phyloP scores from a whole-genome alignment of 2,329 filamentous ascomycete species.

The Alternaria infectoria region DNA sequence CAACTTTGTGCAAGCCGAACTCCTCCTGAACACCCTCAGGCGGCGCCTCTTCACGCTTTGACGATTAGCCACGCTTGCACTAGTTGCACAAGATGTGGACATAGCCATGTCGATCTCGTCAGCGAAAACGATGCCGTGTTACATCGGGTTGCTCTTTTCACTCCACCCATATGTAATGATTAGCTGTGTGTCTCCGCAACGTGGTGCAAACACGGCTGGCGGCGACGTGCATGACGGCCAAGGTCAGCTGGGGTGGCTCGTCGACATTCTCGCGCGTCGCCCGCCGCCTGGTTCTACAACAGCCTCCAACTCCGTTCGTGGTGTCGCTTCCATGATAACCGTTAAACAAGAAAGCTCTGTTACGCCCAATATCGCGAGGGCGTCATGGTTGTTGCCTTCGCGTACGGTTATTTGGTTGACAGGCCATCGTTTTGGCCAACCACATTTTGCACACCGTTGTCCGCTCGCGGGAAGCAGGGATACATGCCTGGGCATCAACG shows the following conservation, averaged over 20 bases:
- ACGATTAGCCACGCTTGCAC: conserved; percentile 18
- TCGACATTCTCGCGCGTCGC: conserved; percentile 14
- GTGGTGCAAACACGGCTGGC: conserved; percentile 29
- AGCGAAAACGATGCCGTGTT: conserved; percentile 16
- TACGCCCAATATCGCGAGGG: background rate
- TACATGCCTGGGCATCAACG: conserved; percentile 33
- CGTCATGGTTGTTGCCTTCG: conserved; percentile 6
- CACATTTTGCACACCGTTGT: conserved; percentile 22
- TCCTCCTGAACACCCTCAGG: conserved; percentile 10
- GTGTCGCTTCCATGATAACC: conserved; percentile 5
- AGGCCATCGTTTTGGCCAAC: background rate
- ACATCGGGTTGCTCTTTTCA: conserved; percentile 27
- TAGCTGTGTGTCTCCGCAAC: conserved; percentile 10
- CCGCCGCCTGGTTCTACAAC: conserved; percentile 21
- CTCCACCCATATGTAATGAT: conserved; percentile 12
- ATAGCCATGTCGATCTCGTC: conserved; percentile 26
- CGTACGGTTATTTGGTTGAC: conserved; percentile 6
- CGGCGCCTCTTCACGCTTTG: conserved; percentile 12
- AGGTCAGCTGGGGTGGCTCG: conserved; percentile 36
- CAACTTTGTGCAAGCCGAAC: conserved; percentile 15
- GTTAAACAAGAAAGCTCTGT: background rate
- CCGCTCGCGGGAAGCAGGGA: conserved; percentile 40
- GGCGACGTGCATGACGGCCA: conserved; percentile 37
- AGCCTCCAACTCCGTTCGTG: conserved; percentile 8
- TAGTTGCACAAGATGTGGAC: conserved; percentile 29